Percentiles rank a stretch among this genome's conserved stretches.
Conservation (phyloP, 495 filamentous ascomycete genomes). For the Hypoxylon perforatum region DNA sequence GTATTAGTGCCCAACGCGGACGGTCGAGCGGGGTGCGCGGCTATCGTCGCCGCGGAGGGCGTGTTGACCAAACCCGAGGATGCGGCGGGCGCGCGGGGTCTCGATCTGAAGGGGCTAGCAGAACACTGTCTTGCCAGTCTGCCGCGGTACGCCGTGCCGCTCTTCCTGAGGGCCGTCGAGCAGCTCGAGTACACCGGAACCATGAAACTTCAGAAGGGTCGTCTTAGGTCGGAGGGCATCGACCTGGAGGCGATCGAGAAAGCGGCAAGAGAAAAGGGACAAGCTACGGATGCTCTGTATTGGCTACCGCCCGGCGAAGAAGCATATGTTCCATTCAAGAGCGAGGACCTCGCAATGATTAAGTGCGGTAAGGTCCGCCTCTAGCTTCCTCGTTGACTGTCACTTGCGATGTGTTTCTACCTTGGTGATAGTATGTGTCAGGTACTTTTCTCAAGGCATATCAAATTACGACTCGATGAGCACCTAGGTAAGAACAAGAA, state of each 20-base stretch:
- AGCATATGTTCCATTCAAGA: constrained; percentile 67
- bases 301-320: constrained; percentile 56
- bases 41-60: constrained; percentile 57
- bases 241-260: constrained; percentile 58
- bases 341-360: constrained; percentile 67
- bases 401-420: too few species aligned
- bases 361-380: constrained; percentile 54
- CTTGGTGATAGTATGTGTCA: too few species aligned
- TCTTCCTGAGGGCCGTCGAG: constrained; percentile 74
- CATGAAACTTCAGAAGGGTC: constrained; percentile 86
- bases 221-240: constrained; percentile 75
- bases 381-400: background rate
- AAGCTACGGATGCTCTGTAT: constrained; percentile 65
- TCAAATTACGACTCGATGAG: too few species aligned
- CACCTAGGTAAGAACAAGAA: too few species aligned
- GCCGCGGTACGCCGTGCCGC: constrained; percentile 79
- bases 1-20: constrained; percentile 75
- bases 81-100: constrained; percentile 17
- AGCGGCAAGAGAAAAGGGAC: constrained; percentile 63
- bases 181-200: constrained; percentile 75
- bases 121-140: constrained; percentile 65
- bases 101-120: constrained; percentile 33
- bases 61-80: constrained; percentile 28
- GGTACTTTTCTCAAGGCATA: too few species aligned
- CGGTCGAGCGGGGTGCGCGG: constrained; percentile 76